Evolutionary conservation across 176 grass and related monocot genomes (phyloP).

Genomic region (Stipa capillata): DNA sequence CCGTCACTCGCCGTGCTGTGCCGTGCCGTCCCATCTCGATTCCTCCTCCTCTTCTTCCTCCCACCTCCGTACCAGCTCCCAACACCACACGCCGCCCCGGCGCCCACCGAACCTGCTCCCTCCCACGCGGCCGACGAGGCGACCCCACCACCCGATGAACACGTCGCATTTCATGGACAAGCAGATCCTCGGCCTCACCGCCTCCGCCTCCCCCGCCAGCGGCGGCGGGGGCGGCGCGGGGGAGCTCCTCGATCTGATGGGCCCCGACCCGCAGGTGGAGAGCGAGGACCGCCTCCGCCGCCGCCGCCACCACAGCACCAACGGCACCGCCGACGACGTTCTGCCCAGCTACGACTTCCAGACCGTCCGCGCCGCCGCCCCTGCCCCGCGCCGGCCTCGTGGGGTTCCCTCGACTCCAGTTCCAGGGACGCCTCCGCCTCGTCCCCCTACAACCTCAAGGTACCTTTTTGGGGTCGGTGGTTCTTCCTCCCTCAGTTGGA

Average conservation of each 20-base stretch:
- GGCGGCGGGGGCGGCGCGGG: too few species aligned
- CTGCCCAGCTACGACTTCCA: conserved; percentile 75
- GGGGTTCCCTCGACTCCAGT: conserved; percentile 37
- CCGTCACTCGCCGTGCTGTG: background rate
- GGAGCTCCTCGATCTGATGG: conserved; percentile 73
- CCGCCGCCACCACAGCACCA: conserved; percentile 15
- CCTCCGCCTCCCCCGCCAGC: conserved; percentile 15
- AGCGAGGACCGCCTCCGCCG: conserved; percentile 29
- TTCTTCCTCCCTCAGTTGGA: background rate
- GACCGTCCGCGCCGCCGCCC: conserved; percentile 32
- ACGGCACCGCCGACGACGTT: conserved; percentile 32
- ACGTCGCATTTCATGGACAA: conserved; percentile 84
- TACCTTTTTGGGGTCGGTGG: background rate
- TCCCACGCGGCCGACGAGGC: background rate
- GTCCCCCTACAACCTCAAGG: conserved; percentile 50
- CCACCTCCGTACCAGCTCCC: background rate
- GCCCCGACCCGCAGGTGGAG: conserved; percentile 45
- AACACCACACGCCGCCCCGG: background rate
- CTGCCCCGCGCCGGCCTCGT: background rate
- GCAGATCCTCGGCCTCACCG: conserved; percentile 66
- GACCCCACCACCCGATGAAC: conserved; percentile 57
- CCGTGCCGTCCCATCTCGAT: conserved; percentile 20
- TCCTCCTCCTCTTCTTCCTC: too few species aligned
- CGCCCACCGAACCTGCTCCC: too few species aligned
- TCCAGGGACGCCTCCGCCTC: conserved; percentile 33